Evolutionary conservation across 2,329 filamentous ascomycete genomes (phyloP), one percentile per base, ranked within the genome.

Genomic region (Massarina eburnea): DNA sequence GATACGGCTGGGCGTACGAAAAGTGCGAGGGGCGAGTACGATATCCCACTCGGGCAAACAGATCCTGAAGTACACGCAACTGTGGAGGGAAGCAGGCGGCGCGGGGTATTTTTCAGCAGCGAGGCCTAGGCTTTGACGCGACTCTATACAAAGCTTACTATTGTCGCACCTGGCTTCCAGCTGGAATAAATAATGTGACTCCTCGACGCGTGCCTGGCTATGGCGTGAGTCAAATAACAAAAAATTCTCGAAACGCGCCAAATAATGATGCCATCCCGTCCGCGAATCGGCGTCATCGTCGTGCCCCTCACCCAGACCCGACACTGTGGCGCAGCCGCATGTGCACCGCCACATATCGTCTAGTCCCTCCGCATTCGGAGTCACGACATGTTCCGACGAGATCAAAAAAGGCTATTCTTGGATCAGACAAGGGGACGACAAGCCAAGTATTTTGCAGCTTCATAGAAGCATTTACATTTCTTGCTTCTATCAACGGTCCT

Each of bases 1-100:
- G 24, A 26, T 10, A 26, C 46, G 46, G 47, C 51, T 58, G 52
- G 56, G 52, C 48, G 55, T 53, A 39, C 46, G 46, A 37, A 45
- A 53, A 47, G 38, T 52, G 56, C 20, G 41, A 43, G 45, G 46
- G 53, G 48, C 48, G 52, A 48, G 53, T 43, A 29, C 47, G 56
- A 43, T 42, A 46, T 51, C 19, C 43, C 33, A 49, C 52, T 49
- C 52, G 48, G 37, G 43, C 32, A 43, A 38, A 47, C 3, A 14
- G 24, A 24, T 22, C 35, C 19, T 14, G 19, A 14, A 19, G n/a
- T 22, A 17, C 18, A 17, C 20, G n/a, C 35, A 38, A 29, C 17
- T 14, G 27, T 30, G 27, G 27, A 14, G 12, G 27, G 27, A 14
- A 30, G 27, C n/a, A 30, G 12, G 12, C 6, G 12, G 27, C 27